Evolutionary conservation across 1,284 basidiomycete species (phyloP), one percentile per base, ranked within the genome.

Genomic region (Cerioporus squamosus): DNA sequence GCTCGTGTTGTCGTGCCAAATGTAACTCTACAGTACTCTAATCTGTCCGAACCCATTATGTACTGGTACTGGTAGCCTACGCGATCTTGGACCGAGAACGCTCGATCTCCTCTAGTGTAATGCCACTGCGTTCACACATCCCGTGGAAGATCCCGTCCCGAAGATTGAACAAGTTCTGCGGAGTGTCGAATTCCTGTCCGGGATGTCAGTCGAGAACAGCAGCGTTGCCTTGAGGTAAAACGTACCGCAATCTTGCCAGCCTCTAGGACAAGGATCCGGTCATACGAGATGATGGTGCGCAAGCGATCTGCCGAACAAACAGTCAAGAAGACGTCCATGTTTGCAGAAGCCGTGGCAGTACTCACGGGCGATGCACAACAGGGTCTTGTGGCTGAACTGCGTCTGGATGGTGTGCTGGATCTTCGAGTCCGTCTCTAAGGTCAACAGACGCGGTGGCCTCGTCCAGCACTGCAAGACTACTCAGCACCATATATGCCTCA

Each of bases 261-360:
- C 62, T 92, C 86, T 66, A 96, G 71, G 1, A 88, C 85, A 33
- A 85, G 80, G 56, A 94, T 90, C 14, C 87, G 77, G 74, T 95
- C 91, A 70, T 93, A 94, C 0, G 82, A 82, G 53, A 95, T 79
- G 66, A 95, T 94, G 0, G 93, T 95, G 52, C 88, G 81, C 38
- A 94, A 76, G 31, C 88, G 84, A 73, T 87, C 83, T 87, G 39
- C 23, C 33, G 15, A 36, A 36, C 33, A 4, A 36, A 36, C 14
- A 10, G 15, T 36, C 15, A 36, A 5, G 15, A 36, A 14, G 33
- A 7, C 33, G 5, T 5, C 3, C 36, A 17, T 6, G 10, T 14
- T 31, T 17, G 12, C 8, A 29, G 33, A 5, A 15, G 36, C 17
- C 14, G 33, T 39, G 29, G 17, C 33, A 20, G 5, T 1, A 70